Conservation (phyloP, 1,284 basidiomycete species). For the Salmacisia buchloeana region DNA sequence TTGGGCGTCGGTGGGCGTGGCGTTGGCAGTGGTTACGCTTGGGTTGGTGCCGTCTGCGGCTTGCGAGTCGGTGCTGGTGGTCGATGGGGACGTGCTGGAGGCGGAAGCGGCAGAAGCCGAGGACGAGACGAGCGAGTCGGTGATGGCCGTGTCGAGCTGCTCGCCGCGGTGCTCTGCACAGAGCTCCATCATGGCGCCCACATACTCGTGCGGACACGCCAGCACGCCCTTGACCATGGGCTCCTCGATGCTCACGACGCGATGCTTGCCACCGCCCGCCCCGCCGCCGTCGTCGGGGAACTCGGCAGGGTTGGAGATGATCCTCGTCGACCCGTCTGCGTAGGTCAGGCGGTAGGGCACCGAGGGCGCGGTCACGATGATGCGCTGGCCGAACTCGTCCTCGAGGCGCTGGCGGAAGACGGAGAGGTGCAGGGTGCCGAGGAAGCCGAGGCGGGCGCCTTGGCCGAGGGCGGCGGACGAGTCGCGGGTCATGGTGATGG, state of each 20-base stretch:
- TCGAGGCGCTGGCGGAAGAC: constrained; percentile 91
- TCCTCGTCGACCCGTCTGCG: constrained; percentile 23
- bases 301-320: constrained; percentile 42
- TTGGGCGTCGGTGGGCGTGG: neutral
- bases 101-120: neutral
- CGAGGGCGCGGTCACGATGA: constrained; percentile 46
- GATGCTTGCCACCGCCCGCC: constrained; percentile 10
- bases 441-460: constrained; percentile 87
- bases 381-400: constrained; percentile 69
- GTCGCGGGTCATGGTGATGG: constrained; percentile 85
- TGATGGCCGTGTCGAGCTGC: constrained; percentile 33
- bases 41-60: neutral
- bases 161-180: constrained; percentile 47
- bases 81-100: neutral
- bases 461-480: constrained; percentile 90
- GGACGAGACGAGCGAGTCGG: constrained; percentile 16
- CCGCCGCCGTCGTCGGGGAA: constrained; percentile 35
- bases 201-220: constrained; percentile 45
- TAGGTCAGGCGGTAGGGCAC: constrained; percentile 43
- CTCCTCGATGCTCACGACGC: constrained; percentile 32
- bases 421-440: constrained; percentile 95
- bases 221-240: constrained; percentile 43
- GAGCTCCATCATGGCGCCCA: constrained; percentile 48
- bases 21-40: too few relatives aligned
- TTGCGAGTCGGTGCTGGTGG: constrained; percentile 11